phyloP scores from a whole-genome alignment of 352 stramenopile species.

The Globisporangium perplexum region DNA sequence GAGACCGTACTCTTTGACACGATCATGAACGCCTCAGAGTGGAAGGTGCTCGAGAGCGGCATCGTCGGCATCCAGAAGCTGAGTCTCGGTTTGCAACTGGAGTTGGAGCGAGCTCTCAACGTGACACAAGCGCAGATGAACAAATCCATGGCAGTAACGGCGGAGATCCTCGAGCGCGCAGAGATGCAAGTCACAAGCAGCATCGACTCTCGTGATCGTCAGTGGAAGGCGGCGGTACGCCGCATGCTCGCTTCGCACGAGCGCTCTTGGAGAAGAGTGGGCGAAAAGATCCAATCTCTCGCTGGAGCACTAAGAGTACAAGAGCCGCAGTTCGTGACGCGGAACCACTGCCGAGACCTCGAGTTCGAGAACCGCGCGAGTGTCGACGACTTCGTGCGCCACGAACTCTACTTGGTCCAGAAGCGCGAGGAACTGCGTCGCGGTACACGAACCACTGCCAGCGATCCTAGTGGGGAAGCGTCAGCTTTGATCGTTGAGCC shows the following conservation, averaged over 20 bases:
- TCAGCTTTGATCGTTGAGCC: neutral
- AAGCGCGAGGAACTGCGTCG: neutral
- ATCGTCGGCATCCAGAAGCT: slow-evolving; percentile 1
- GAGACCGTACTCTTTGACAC: neutral
- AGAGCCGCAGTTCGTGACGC: neutral
- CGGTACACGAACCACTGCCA: too few species aligned
- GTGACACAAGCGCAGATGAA: neutral
- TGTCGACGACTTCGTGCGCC: neutral
- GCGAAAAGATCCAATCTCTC: neutral
- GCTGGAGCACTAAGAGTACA: neutral
- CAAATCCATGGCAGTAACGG: neutral
- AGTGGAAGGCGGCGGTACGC: neutral
- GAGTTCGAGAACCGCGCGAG: neutral
- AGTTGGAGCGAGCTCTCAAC: neutral
- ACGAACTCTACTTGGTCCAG: slow-evolving; percentile 1
- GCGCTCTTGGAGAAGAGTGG: neutral
- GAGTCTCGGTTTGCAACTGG: neutral
- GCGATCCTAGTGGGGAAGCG: neutral
- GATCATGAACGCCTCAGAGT: slow-evolving; percentile 6
- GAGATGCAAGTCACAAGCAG: slow-evolving; percentile 1
- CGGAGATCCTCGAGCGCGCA: neutral
- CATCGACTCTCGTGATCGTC: neutral
- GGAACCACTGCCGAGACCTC: neutral
- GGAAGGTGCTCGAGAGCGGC: neutral
- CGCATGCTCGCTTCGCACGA: neutral